phyloP scores from a whole-genome alignment of 768 basidiomycete species.

The Phlegmacium glaucopus region DNA sequence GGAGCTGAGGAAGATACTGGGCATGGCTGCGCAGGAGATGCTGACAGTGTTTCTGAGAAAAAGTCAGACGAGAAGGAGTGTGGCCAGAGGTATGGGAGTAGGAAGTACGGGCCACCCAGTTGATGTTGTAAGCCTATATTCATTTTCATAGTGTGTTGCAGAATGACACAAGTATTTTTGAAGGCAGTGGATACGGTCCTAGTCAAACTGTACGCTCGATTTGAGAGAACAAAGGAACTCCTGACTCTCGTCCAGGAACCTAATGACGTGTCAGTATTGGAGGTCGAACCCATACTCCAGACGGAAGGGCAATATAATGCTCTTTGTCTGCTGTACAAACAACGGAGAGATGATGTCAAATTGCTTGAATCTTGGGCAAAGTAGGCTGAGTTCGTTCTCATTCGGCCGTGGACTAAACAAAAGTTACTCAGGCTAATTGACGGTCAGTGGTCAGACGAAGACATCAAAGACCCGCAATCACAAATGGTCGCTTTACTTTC shows the following conservation, averaged over 20 bases:
- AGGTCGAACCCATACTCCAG: slow-evolving; percentile 59
- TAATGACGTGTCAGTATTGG: slow-evolving; percentile 52
- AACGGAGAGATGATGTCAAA: slow-evolving; percentile 53
- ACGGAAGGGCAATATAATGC: slow-evolving; percentile 53
- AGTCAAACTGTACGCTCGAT: slow-evolving; percentile 66
- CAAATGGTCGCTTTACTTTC: slow-evolving; percentile 57
- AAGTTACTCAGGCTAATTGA: slow-evolving; percentile 52
- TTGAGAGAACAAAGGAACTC: slow-evolving; percentile 60
- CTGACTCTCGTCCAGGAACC: slow-evolving; percentile 52
- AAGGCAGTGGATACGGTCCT: slow-evolving; percentile 83
- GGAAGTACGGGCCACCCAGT: slow-evolving; percentile 17
- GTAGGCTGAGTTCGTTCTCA: slow-evolving; percentile 35
- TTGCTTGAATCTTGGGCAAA: slow-evolving; percentile 66
- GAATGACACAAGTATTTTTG: too few relatives aligned
- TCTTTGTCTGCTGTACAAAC: slow-evolving; percentile 57
- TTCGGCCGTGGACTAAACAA: background rate
- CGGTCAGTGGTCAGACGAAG: slow-evolving; percentile 59
- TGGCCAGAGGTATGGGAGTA: slow-evolving; percentile 25
- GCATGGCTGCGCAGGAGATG: slow-evolving; percentile 71
- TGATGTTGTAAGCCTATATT: slow-evolving; percentile 17
- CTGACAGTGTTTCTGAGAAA: slow-evolving; percentile 64
- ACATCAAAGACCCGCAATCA: slow-evolving; percentile 59
- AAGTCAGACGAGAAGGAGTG: slow-evolving; percentile 46
- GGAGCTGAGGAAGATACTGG: slow-evolving; percentile 63
- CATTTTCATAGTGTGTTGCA: too few relatives aligned